Percentiles rank a stretch among this genome's conserved stretches.
These are phyloP conservation scores for Neurospora sp. DNA, from an alignment of 495 filamentous ascomycete species.

Conservation along the genomic window DNA sequence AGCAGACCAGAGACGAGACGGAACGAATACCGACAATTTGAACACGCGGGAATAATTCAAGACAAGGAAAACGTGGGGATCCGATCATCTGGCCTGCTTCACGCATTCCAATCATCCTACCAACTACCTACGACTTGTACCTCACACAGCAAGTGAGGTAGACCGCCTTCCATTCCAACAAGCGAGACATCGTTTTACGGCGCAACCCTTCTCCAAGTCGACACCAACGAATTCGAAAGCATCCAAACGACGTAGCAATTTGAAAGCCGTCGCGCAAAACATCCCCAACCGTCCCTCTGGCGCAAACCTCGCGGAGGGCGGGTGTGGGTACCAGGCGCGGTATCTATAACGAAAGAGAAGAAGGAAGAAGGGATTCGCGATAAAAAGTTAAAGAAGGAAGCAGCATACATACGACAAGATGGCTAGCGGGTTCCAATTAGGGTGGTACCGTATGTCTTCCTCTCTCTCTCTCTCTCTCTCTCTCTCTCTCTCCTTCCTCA, in stretches of 20 bases:
- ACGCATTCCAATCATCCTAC: neutral
- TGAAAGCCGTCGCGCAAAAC: neutral
- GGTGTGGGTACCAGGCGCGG: conserved; percentile 24
- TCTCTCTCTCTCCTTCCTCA: neutral
- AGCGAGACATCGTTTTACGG: neutral
- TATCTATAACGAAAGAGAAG: neutral
- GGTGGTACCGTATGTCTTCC: conserved; percentile 36
- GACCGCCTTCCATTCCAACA: neutral
- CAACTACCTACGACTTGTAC: neutral
- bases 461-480: neutral
- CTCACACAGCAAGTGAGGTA: neutral
- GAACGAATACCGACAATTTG: neutral
- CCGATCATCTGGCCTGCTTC: neutral
- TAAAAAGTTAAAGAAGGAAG: conserved; percentile 12
- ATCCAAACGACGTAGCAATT: neutral
- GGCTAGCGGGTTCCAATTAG: conserved; percentile 26
- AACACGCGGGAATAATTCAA: neutral
- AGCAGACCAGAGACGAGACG: neutral
- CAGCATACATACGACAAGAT: conserved; percentile 3
- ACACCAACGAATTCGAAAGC: neutral
- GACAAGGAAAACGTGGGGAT: neutral
- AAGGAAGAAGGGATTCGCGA: neutral
- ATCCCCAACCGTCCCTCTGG: conserved; percentile 13
- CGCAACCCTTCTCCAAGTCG: neutral
- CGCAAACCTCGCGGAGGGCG: conserved; percentile 26